Evolutionary conservation across 129 eudicot species (phyloP).

Genomic region (Calendula officinalis): DNA sequence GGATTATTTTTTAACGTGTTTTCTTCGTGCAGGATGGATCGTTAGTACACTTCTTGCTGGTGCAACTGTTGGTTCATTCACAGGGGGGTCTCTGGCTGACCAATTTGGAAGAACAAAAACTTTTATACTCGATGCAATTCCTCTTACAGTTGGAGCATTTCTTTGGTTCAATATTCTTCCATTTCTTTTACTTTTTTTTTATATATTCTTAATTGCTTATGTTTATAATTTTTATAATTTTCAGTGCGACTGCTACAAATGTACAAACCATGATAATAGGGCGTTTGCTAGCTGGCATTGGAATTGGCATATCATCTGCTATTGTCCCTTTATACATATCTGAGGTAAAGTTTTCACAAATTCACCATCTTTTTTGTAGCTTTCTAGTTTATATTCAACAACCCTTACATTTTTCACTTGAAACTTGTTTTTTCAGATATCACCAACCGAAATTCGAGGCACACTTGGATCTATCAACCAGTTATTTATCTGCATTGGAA

Average conservation of each 20-base stretch:
- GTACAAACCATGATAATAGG: slow-evolving; percentile 82
- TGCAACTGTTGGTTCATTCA: slow-evolving; percentile 88
- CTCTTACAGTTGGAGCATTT: slow-evolving; percentile 85
- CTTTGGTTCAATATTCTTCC: slow-evolving; percentile 53
- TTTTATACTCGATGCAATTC: slow-evolving; percentile 78
- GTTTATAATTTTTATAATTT: slow-evolving; percentile 13
- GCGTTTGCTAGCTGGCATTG: slow-evolving; percentile 90
- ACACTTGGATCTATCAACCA: slow-evolving; percentile 97
- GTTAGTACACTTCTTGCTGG: slow-evolving; percentile 94
- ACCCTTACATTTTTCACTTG: slow-evolving; percentile 14
- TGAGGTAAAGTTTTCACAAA: slow-evolving; percentile 49
- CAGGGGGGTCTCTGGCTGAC: slow-evolving; percentile 94
- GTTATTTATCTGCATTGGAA: slow-evolving; percentile 77
- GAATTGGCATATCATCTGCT: slow-evolving; percentile 96
- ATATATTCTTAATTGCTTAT: background rate
- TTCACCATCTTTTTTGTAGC: slow-evolving; percentile 1
- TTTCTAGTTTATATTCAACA: background rate
- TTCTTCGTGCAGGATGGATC: slow-evolving; percentile 66
- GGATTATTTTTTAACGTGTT: background rate
- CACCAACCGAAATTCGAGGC: slow-evolving; percentile 97
- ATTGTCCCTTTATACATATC: slow-evolving; percentile 93
- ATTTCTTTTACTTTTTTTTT: background rate
- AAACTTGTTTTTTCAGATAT: slow-evolving; percentile 47
- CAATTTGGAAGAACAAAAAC: slow-evolving; percentile 87
- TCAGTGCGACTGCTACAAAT: slow-evolving; percentile 77